Conservation (phyloP, 306 rosid genomes). For the Trifolium repens region DNA sequence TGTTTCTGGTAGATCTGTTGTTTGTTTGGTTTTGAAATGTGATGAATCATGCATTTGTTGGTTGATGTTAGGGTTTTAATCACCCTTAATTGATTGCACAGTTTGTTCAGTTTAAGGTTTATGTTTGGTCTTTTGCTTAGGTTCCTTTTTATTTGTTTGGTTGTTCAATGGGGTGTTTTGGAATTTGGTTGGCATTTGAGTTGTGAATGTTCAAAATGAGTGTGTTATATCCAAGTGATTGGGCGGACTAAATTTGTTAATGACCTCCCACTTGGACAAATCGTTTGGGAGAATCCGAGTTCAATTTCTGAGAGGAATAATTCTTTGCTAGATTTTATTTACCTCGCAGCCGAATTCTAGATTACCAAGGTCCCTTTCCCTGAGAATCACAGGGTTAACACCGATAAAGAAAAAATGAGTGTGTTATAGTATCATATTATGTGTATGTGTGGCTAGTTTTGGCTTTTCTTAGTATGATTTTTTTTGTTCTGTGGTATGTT, state of each 20-base stretch:
- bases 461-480: not conserved
- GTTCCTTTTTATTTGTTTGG: not conserved
- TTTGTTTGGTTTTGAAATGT: constrained; percentile 27
- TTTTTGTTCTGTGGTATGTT: not conserved
- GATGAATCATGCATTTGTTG: constrained; percentile 14
- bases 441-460: constrained; percentile 26
- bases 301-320: too few relatives aligned
- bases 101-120: constrained; percentile 34
- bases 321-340: too few relatives aligned
- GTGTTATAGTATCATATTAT: not conserved
- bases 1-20: constrained; percentile 39
- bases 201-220: constrained; percentile 5
- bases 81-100: not conserved
- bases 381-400: too few relatives aligned
- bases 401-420: too few relatives aligned
- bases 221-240: not conserved
- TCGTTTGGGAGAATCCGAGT: too few relatives aligned
- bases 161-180: not conserved
- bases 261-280: too few relatives aligned
- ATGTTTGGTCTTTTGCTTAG: constrained; percentile 3
- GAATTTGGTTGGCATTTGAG: not conserved
- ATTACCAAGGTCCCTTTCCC: too few relatives aligned
- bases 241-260: too few relatives aligned
- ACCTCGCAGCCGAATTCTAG: too few relatives aligned
- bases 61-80: constrained; percentile 45